Evolutionary conservation across 1,284 basidiomycete species (phyloP), one percentile per base, ranked within the genome.

Genomic region (Fomes fomentarius): DNA sequence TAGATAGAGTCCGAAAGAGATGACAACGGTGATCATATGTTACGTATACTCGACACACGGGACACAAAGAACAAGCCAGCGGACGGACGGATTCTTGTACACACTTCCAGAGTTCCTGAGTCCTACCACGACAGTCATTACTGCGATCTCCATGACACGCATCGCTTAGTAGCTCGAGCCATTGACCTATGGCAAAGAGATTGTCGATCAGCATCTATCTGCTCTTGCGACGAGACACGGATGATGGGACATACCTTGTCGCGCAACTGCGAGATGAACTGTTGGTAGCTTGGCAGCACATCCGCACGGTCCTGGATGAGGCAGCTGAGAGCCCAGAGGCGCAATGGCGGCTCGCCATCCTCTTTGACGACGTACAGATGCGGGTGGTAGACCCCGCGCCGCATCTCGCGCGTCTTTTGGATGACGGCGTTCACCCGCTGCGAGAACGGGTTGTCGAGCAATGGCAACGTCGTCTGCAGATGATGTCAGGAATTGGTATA

Each of bases 281-380:
- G 96, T 67, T 94, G 89, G 74, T 99, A 99, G 71, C 94, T 96
- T 42, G 94, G 94, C 68, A 95, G 81, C 60, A 93, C 87, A 72
- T 99, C 97, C 67, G 94, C 90, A 55, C 97, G 87, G 74, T 99
- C 97, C 75, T 99, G 96, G 65, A 99, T 90, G 65, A 99, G 83
- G 70, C 88, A 83, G 68, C 93, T 95, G 61, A 99, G 80, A 0
- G 96, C 97, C 96, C 96, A 98, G 62, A 94, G 82, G 56, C 96
- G 80, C 68, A 99, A 77, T 44, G 94, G 88, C 2, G 94, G 93
- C 73, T 99, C 97, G 52, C 95, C 96, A 66, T 99, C 97, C 71
- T 97, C 95, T 76, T 99, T 99, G 66, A 98, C 96, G 39, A 99
- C 78, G 70, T 98, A 99, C n/a, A 99, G 76, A 69, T 97, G 93